Conservation (phyloP, 2,329 filamentous ascomycete genomes). For the Alternaria metachromatica region DNA sequence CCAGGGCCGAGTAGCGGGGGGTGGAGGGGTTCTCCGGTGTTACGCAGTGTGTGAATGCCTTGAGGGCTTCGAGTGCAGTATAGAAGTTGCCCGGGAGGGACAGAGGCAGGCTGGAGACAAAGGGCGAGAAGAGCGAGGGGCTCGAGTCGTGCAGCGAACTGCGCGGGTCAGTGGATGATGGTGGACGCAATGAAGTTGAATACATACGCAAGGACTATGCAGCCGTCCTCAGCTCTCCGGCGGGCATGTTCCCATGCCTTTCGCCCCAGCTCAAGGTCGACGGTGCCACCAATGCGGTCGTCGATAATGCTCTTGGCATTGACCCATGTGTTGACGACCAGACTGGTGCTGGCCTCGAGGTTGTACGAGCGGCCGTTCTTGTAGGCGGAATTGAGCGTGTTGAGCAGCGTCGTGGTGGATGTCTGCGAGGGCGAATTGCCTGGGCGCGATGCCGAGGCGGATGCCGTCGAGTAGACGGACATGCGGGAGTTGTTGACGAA, state of each 20-base stretch:
- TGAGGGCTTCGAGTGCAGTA: slow-evolving; percentile 79
- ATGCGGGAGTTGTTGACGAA: slow-evolving; percentile 67
- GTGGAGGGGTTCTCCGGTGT: slow-evolving; percentile 89
- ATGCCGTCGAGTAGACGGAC: slow-evolving; percentile 67
- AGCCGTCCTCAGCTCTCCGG: slow-evolving; percentile 92
- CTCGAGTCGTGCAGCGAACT: slow-evolving; percentile 89
- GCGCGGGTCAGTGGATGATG: slow-evolving; percentile 18
- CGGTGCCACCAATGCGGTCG: slow-evolving; percentile 74
- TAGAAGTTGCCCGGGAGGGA: slow-evolving; percentile 76
- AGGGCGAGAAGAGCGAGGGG: slow-evolving; percentile 82
- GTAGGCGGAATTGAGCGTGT: slow-evolving; percentile 89
- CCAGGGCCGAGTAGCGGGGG: slow-evolving; percentile 79
- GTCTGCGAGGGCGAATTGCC: slow-evolving; percentile 76
- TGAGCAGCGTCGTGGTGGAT: slow-evolving; percentile 90
- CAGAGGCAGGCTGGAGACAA: slow-evolving; percentile 81
- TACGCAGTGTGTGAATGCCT: slow-evolving; percentile 85
- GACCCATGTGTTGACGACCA: slow-evolving; percentile 96
- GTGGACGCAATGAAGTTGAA: neutral
- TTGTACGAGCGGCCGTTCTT: slow-evolving; percentile 80
- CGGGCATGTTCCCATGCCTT: slow-evolving; percentile 97
- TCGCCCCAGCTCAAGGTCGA: slow-evolving; percentile 78
- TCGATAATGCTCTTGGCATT: slow-evolving; percentile 77
- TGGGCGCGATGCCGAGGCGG: slow-evolving; percentile 61
- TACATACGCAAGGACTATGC: slow-evolving; percentile 83
- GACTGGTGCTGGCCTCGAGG: slow-evolving; percentile 86